Percentiles rank a stretch among this genome's conserved stretches.
Evolutionary conservation across 2,329 filamentous ascomycete species (phyloP).

Genomic region (Fusarium sp.): DNA sequence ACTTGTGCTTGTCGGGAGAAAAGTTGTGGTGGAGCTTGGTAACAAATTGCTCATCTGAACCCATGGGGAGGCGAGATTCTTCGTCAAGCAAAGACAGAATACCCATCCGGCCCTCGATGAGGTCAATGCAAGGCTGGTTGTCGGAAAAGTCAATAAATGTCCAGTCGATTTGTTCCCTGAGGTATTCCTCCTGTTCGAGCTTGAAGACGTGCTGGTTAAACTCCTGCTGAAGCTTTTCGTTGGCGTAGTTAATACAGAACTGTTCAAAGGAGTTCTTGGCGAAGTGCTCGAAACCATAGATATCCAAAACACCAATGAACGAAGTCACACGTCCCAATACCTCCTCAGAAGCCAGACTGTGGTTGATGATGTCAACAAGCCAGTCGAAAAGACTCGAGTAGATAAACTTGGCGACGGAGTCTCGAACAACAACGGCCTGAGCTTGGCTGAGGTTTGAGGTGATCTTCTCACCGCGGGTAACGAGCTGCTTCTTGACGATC

Average conservation of each 20-base stretch:
- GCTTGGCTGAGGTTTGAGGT: conserved; percentile 93
- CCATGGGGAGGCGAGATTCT: conserved; percentile 96
- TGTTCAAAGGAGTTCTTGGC: conserved; percentile 99
- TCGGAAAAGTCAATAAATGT: conserved; percentile 99
- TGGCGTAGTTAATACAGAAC: conserved; percentile 99
- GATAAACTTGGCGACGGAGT: conserved; percentile 98
- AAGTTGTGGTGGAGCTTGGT: conserved; percentile 97
- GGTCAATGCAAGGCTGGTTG: conserved; percentile 97
- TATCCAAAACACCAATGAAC: conserved; percentile 98
- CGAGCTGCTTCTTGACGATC: conserved; percentile 98
- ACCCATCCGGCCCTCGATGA: conserved; percentile 97
- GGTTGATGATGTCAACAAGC: conserved; percentile 97
- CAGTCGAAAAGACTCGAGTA: conserved; percentile 99
- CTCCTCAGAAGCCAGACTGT: conserved; percentile 86
- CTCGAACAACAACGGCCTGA: conserved; percentile 91
- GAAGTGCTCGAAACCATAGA: conserved; percentile 99
- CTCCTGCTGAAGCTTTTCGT: conserved; percentile 98
- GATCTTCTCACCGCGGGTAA: conserved; percentile 97
- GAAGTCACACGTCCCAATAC: conserved; percentile 83
- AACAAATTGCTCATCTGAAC: conserved; percentile 95
- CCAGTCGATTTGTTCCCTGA: conserved; percentile 97
- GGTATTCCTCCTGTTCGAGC: conserved; percentile 97
- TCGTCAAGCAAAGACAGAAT: conserved; percentile 93
- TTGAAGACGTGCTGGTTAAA: conserved; percentile 99
- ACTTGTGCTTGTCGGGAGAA: conserved; percentile 87